Percentiles rank a stretch among this genome's conserved stretches.
Conservation (phyloP, 2,329 filamentous ascomycete species). For the Ascocoryne sarcoides region DNA sequence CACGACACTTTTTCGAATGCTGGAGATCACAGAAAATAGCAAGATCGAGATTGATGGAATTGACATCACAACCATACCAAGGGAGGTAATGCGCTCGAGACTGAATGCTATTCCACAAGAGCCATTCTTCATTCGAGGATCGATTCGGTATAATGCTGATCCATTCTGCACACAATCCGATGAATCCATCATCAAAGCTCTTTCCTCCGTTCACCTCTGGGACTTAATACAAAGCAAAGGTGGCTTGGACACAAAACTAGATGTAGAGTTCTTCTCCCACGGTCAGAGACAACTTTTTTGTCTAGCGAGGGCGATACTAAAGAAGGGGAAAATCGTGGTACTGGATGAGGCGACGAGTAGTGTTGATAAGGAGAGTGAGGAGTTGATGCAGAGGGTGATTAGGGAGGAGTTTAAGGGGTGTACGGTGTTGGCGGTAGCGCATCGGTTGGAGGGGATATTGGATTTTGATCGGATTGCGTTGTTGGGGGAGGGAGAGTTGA, state of each 20-base stretch:
- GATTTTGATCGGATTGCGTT: slow-evolving; percentile 40
- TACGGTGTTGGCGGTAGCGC: slow-evolving; percentile 40
- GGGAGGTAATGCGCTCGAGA: slow-evolving; percentile 36
- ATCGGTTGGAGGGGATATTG: slow-evolving; percentile 35
- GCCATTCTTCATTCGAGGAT: slow-evolving; percentile 39
- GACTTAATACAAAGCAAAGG: slow-evolving; percentile 13
- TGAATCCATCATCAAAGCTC: background rate
- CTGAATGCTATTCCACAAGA: slow-evolving; percentile 39
- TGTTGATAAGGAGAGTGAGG: slow-evolving; percentile 49
- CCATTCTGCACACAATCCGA: slow-evolving; percentile 23
- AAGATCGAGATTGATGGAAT: slow-evolving; percentile 39
- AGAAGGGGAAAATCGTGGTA: slow-evolving; percentile 32
- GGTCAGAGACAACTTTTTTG: slow-evolving; percentile 42
- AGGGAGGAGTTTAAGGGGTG: slow-evolving; percentile 42
- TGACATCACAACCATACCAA: slow-evolving; percentile 36
- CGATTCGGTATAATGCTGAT: slow-evolving; percentile 40
- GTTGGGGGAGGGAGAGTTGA: slow-evolving; percentile 55
- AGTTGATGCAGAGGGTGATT: slow-evolving; percentile 46
- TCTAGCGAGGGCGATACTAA: slow-evolving; percentile 38
- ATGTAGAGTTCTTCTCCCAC: slow-evolving; percentile 54
- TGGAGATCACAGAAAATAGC: slow-evolving; percentile 35
- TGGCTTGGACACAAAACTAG: slow-evolving; percentile 29
- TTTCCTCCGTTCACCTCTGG: slow-evolving; percentile 17
- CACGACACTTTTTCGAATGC: slow-evolving; percentile 40
- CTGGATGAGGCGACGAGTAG: slow-evolving; percentile 39